Conservation (phyloP, 2,329 filamentous ascomycete species). For the Xylaria sp. region DNA sequence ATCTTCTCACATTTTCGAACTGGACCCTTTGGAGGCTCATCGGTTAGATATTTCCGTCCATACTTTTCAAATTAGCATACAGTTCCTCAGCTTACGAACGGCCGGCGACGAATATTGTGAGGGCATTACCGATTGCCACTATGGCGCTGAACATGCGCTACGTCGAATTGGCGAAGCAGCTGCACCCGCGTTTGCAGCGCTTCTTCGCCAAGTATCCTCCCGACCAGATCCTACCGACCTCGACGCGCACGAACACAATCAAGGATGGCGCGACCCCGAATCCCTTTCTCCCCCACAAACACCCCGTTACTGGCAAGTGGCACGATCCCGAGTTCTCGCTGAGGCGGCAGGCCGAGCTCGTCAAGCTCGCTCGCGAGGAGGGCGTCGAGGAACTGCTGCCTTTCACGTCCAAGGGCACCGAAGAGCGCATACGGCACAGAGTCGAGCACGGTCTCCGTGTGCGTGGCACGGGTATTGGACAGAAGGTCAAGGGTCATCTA, state of each 20-base stretch:
- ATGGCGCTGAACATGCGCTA: slow-evolving; percentile 42
- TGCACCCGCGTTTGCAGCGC: slow-evolving; percentile 78
- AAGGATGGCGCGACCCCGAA: slow-evolving; percentile 59
- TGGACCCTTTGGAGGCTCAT: slow-evolving; percentile 1
- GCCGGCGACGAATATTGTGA: background rate
- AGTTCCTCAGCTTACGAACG: background rate
- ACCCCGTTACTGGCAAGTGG: slow-evolving; percentile 81
- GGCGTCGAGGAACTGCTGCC: slow-evolving; percentile 84
- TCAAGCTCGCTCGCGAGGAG: slow-evolving; percentile 80
- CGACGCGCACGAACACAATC: slow-evolving; percentile 43
- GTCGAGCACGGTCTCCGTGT: slow-evolving; percentile 82
- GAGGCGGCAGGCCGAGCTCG: slow-evolving; percentile 86
- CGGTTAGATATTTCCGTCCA: background rate
- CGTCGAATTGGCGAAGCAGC: slow-evolving; percentile 68
- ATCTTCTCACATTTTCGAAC: slow-evolving; percentile 2
- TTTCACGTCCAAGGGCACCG: slow-evolving; percentile 75
- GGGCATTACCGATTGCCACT: background rate
- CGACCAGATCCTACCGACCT: slow-evolving; percentile 58
- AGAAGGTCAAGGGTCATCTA: slow-evolving; percentile 92
- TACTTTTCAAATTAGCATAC: background rate
- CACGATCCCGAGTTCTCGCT: slow-evolving; percentile 83
- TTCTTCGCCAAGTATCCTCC: slow-evolving; percentile 94
- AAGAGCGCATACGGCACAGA: slow-evolving; percentile 70
- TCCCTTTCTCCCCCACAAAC: slow-evolving; percentile 81
- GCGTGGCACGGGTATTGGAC: slow-evolving; percentile 90